Evolutionary conservation across 345 rosid species (phyloP).

Genomic region (Sisymbrium altissimum): DNA sequence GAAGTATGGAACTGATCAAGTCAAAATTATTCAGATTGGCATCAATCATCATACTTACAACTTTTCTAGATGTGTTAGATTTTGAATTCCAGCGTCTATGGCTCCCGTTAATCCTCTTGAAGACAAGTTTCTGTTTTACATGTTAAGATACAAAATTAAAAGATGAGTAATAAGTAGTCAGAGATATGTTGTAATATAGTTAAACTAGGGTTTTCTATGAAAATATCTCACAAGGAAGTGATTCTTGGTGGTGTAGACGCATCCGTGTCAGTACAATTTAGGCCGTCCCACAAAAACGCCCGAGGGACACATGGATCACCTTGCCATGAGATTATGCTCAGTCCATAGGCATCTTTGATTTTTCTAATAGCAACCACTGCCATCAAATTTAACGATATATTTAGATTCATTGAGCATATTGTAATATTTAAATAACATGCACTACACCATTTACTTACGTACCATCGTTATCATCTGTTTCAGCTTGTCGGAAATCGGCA

Average conservation of each 20-base stretch:
- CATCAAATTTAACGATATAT: background rate
- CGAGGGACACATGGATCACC: constrained; percentile 60
- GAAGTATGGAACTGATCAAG: no score
- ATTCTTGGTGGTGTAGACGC: constrained; percentile 22
- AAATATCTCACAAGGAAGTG: constrained; percentile 20
- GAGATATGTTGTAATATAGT: background rate
- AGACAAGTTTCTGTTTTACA: constrained; percentile 30
- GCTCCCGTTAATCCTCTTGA: constrained; percentile 38
- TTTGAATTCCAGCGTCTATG: constrained; percentile 20
- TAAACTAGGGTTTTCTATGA: background rate
- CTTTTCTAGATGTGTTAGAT: constrained; percentile 28
- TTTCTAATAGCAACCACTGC: constrained; percentile 41
- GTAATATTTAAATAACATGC: background rate
- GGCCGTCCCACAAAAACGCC: constrained; percentile 40
- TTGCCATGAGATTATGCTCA: constrained; percentile 46
- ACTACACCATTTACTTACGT: background rate
- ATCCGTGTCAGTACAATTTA: constrained; percentile 31
- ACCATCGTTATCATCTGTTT: constrained; percentile 25
- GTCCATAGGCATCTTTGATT: constrained; percentile 32
- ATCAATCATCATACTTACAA: constrained; percentile 32
- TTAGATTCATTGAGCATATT: background rate
- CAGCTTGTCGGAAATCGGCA: constrained; percentile 1
- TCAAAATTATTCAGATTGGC: no score
- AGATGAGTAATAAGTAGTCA: background rate
- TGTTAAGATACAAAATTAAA: background rate